Conservation (phyloP, 2,329 filamentous ascomycete species). For the Colletotrichum scovillei region DNA sequence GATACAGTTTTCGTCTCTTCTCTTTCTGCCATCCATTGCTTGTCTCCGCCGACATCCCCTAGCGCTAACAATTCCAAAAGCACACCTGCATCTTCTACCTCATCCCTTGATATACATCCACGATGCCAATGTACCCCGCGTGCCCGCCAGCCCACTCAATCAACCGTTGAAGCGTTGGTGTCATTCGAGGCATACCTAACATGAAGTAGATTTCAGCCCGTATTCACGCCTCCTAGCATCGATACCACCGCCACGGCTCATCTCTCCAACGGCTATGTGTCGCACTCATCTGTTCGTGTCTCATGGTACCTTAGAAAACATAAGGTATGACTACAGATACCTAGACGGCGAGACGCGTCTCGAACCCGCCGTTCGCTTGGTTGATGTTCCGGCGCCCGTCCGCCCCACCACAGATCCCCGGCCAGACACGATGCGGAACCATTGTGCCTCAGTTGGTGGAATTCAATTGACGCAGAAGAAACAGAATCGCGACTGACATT, state of each 20-base stretch:
- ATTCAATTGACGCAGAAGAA: constrained; percentile 25
- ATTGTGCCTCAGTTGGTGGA: constrained; percentile 11
- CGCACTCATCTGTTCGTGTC: constrained; percentile 14
- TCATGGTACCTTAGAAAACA: constrained; percentile 9
- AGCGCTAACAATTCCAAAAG: neutral
- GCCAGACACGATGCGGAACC: constrained; percentile 13
- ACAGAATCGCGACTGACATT: constrained; percentile 6
- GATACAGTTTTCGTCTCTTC: neutral
- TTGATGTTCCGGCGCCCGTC: constrained; percentile 22
- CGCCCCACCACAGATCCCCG: constrained; percentile 7
- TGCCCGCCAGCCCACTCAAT: neutral
- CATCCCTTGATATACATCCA: neutral
- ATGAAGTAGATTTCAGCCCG: neutral
- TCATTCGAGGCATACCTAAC: neutral
- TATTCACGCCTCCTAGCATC: neutral
- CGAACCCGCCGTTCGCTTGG: constrained; percentile 28
- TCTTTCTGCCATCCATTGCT: neutral
- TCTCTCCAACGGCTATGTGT: constrained; percentile 6
- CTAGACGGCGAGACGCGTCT: constrained; percentile 32
- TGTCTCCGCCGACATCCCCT: neutral
- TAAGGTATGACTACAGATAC: constrained; percentile 23
- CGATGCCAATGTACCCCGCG: neutral
- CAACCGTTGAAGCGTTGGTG: neutral
- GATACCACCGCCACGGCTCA: constrained; percentile 1
- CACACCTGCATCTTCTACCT: neutral